Base-by-base conservation (phyloP, 2,329 filamentous ascomycete species). In the Arthrobotrys conoides region DNA sequence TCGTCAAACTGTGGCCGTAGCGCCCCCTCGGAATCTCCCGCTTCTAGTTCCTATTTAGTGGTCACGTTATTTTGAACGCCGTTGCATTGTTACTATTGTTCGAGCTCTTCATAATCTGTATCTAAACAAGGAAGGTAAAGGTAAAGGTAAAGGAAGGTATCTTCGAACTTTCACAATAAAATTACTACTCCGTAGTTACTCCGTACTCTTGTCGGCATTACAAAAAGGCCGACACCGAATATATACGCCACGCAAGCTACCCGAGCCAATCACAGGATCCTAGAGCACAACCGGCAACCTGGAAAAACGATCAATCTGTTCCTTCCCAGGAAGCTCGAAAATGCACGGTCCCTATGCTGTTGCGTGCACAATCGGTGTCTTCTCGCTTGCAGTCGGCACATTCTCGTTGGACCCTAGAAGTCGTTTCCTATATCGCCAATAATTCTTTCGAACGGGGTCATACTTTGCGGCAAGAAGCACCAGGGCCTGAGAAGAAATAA, bases 391-490 rank as follows among this genome's bases (percentile, higher is more conserved):
- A 51, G 44, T 27, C 12, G 57, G 49, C 10, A 65, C 36, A 18
- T 33, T 20, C 10, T 48, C 30, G 36, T 57, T 67, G 20, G 80
- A 71, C 8, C 81, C 83, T 61, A 90, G 83, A 81, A 86, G 83
- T 49, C 83, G 85, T 83, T 89, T 90, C 83, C 89, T 87, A 85
- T 92, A 97, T 82, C 92, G 91, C 96, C 96, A 99, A 85, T 97
- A 99, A 80, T 94, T 95, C 80, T 90, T 91, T 73, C 96, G 88
- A 77, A 99, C 91, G 5, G 93, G 93, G 87, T 99, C 96, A 88
- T 94, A 99, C 86, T 91, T 94, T 83, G 91, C 90, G 59, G 90
- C 91, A 82, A 99, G 84, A 79, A 96, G 86, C 73, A 88, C 88
- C 82, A 97, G 85, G 78, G 92, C 93, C 83, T 77, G 38, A 63